Base-by-base conservation (phyloP, 495 filamentous ascomycete genomes). In the Geopyxis carbonaria region DNA sequence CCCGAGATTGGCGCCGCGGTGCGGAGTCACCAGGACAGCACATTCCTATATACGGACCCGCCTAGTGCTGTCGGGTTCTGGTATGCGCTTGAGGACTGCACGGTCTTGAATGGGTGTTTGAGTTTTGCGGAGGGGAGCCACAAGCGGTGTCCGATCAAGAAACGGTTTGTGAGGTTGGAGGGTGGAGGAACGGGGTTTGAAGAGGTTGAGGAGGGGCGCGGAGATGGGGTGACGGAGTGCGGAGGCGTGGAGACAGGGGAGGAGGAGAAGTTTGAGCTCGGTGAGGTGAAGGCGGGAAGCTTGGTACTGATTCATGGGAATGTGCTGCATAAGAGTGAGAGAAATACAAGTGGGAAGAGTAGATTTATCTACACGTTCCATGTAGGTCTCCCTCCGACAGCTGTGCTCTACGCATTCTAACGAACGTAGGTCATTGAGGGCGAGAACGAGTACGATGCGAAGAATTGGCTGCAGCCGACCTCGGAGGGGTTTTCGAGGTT, bases 301-400 rank as follows among this genome's bases (percentile, higher is more conserved):
- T 56, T 97, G 58, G 84, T 95, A 28, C 57, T 97, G 34, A 95
- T 97, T 47, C 89, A 97, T 65, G 89, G 89, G 13, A 95, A 97
- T 64, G 61, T 95, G 31, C 48, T 97, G 59, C 89, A 97, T 57
- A 89, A 93, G 70, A 94, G 89, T 58, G 83, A 91, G 68, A 79
- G 66, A 68, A 97, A 97, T 50, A 58, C 68, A 23, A 92, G 89
- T 50, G 57, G 63, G 41, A 79, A 76, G 61, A 86, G 85, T 40
- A 70, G 89, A 51, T 91, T 83, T 57, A 93, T 93, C 18, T 97
- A 97, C 61, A 97, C 91, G 0, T 97, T 94, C 51, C 89, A 97
- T 64, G 69, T 56, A 44, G 48, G 50, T 25, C n/a, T 7, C 11
- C 9, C 11, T 13, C 9, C 15, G 7, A 18, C 5, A n/a, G 10